These are phyloP conservation scores for Parachaetomium inaequale DNA, from an alignment of 495 filamentous ascomycete genomes.

Conservation along the genomic window DNA sequence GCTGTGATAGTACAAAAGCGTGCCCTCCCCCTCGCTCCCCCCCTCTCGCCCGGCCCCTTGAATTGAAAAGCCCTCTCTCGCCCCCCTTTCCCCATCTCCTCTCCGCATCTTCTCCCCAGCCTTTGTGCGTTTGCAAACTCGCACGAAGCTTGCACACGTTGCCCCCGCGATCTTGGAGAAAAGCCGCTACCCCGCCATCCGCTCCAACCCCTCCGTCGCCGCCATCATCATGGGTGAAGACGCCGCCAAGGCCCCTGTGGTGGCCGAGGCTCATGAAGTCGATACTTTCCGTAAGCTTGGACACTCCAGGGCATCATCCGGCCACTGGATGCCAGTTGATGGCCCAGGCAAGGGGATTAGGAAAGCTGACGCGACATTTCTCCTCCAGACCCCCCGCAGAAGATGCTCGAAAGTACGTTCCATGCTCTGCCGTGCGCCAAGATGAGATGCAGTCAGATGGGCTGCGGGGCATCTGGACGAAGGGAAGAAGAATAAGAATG, in stretches of 20 bases:
- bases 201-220: slow-evolving; percentile 28
- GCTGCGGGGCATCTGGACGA: slow-evolving; percentile 30
- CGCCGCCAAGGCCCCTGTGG: slow-evolving; percentile 61
- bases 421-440: slow-evolving; percentile 21
- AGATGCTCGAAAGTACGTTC: slow-evolving; percentile 61
- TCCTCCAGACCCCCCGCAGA: slow-evolving; percentile 41
- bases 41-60: neutral
- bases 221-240: slow-evolving; percentile 59
- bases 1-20: slow-evolving; percentile 9
- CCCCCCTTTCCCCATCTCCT: neutral
- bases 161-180: neutral
- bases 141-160: neutral
- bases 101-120: neutral
- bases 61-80: neutral
- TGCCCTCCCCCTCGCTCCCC: neutral
- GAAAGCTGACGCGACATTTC: slow-evolving; percentile 4
- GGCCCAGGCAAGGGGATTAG: neutral
- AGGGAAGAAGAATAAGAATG: slow-evolving; percentile 20
- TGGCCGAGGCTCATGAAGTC: slow-evolving; percentile 79
- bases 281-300: slow-evolving; percentile 65
- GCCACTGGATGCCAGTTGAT: neutral
- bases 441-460: slow-evolving; percentile 5
- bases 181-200: slow-evolving; percentile 12
- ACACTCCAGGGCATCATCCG: slow-evolving; percentile 8
- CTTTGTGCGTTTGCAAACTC: neutral